A percentile compares a stretch with the other conserved stretches of the same genome.
phyloP scores from a whole-genome alignment of 306 rosid species.

The Prunus campanulata region DNA sequence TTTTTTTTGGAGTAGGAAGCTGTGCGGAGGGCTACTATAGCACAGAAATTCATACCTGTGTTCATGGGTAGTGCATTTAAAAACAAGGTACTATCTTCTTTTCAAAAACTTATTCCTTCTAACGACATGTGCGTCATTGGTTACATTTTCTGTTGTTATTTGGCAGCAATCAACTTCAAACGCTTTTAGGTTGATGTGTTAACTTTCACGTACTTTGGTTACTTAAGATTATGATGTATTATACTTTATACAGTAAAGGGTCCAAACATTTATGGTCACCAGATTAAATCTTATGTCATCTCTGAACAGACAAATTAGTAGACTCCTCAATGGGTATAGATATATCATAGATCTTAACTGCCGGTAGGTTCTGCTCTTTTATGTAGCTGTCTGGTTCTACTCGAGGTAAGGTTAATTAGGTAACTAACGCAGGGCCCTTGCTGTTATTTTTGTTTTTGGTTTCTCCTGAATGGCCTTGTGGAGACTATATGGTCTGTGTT shows the following conservation, averaged over 20 bases:
- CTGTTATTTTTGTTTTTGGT: background rate
- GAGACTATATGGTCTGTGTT: background rate
- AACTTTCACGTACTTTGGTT: background rate
- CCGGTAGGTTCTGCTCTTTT: background rate
- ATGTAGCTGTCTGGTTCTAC: background rate
- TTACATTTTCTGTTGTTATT: background rate
- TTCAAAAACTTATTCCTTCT: background rate
- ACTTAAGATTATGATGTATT: background rate
- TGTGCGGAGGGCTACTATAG: conserved; percentile 82
- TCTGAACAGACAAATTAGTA: background rate
- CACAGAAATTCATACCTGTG: conserved; percentile 83
- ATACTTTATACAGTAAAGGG: background rate
- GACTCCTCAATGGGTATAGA: background rate
- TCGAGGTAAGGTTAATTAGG: background rate
- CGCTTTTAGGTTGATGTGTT: background rate
- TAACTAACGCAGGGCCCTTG: background rate
- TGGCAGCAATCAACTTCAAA: background rate
- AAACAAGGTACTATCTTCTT: conserved; percentile 64
- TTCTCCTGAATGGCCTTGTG: background rate
- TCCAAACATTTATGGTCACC: background rate
- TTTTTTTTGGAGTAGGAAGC: conserved; percentile 58
- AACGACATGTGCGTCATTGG: background rate
- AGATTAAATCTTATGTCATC: background rate
- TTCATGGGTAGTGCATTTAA: conserved; percentile 99
- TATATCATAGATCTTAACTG: background rate